Evolutionary conservation across 306 rosid species (phyloP), one percentile per base, ranked within the genome.

Genomic region (Sicyos edulis): DNA sequence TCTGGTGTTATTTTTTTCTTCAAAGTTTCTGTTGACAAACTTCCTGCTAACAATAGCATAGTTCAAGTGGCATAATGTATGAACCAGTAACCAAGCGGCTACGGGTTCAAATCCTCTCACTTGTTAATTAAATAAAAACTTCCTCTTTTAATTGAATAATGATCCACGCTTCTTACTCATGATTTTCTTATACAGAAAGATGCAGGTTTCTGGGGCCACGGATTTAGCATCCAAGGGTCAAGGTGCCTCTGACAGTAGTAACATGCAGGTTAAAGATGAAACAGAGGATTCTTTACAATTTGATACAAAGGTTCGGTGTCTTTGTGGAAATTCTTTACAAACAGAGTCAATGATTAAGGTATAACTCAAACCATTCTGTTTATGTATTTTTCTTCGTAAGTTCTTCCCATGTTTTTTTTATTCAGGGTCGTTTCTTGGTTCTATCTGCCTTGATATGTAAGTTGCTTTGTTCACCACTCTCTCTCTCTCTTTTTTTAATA

Each of bases 171-270:
- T 51, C 44, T 54, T 62, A 7, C 54, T 17, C 20, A 17, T 58
- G 40, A 78, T 58, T 72, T 75, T 62, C 75, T 65, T 81, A 61
- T 52, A 44, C 87, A 95, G 99, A 84, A 95, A 95, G 86, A 91
- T 95, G 97, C 95, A 95, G 84, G 87, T 85, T 75, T 80, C 99
- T 55, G 92, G 96, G 80, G 96, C 99, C 73, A 80, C 95, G 32
- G 99, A 91, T 76, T 84, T 91, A 78, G 95, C 97, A 54, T 86
- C 97, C 57, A 93, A 87, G 83, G 92, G 91, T 12, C 96, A 84
- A 75, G 87, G 90, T 55, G 79, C 78, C 73, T 88, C 97, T 26
- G 97, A 93, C 83, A 83, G 89, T 72, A 86, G 99, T 78, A 88
- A 61, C 78, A 85, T 85, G 76, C 89, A 91, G 85, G 74, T 82